Evolutionary conservation across 1,284 basidiomycete genomes (phyloP), one percentile per base, ranked within the genome.

Genomic region (Trametes polyzona): DNA sequence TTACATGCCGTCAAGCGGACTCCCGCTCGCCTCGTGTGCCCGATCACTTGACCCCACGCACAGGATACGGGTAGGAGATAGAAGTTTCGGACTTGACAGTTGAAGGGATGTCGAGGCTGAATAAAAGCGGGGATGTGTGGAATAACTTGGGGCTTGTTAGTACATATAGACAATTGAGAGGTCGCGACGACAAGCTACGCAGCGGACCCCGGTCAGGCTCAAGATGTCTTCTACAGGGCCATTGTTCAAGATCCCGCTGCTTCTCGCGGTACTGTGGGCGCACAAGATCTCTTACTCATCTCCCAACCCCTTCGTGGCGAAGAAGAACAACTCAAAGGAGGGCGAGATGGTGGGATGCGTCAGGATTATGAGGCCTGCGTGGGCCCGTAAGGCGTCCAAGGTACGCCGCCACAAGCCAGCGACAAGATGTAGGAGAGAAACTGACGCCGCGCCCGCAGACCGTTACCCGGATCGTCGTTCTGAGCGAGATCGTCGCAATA

Each of bases 281-380:
- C 48, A 61, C 52, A 26, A 43, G n/a, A 27, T 57, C 35, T 41
- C 51, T 1, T 57, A 57, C 27, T 52, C 55, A 16, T 33, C 59
- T 0, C 59, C 59, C 1, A 52, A 27, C 14, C 46, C 59, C 14
- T 47, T 49, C 29, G 52, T 47, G 4, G 26, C 36, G 16, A 27
- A 17, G 12, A 21, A 46, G 16, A 14, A 39, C 2, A 24, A 30
- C 1, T 40, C 30, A 12, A 19, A 42, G 8, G 27, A 37, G 9
- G 27, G 39, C 5, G 30, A 27, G 16, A 14, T 42, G 11, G 17
- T 30, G 16, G 52, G 39, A 27, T 47, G 24, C 7, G 30, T 40
- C 2, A 42, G 44, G 4, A n/a, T 47, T 9, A 33, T 52, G 44
- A 44, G 55, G 16, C 55, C 52, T 2, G 27, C 39, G 0, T 52